phyloP scores from a whole-genome alignment of 768 basidiomycete genomes.

The Kwoniella mangroviensis region DNA sequence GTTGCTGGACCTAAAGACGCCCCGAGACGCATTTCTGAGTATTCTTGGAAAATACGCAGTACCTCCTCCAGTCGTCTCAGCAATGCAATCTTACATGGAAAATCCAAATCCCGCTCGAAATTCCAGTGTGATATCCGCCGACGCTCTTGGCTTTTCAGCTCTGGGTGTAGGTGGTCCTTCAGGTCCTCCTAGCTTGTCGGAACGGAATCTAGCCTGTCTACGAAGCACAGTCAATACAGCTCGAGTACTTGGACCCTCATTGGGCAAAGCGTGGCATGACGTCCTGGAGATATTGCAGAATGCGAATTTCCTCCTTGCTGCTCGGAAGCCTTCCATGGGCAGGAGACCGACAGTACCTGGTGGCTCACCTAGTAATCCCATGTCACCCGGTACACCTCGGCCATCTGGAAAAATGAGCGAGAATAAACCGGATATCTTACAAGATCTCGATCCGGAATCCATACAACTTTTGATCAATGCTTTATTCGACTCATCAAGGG shows the following conservation, averaged over 20 bases:
- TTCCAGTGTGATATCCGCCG: slow-evolving; percentile 46
- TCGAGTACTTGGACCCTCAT: slow-evolving; percentile 77
- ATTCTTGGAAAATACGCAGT: slow-evolving; percentile 89
- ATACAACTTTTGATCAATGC: slow-evolving; percentile 75
- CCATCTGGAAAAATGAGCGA: slow-evolving; percentile 14
- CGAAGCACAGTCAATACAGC: slow-evolving; percentile 79
- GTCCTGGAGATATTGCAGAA: slow-evolving; percentile 91
- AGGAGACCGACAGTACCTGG: slow-evolving; percentile 26
- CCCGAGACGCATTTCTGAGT: slow-evolving; percentile 90
- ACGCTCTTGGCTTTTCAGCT: slow-evolving; percentile 55
- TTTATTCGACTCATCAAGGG: slow-evolving; percentile 83
- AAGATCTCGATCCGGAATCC: slow-evolving; percentile 62
- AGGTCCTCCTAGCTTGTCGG: slow-evolving; percentile 75
- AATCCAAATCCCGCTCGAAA: slow-evolving; percentile 34
- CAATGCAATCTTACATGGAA: slow-evolving; percentile 66
- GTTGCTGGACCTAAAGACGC: slow-evolving; percentile 81
- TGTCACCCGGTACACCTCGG: slow-evolving; percentile 26
- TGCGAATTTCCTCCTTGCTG: slow-evolving; percentile 80
- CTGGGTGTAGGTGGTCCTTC: slow-evolving; percentile 28
- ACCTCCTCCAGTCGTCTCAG: slow-evolving; percentile 85
- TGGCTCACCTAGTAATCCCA: slow-evolving; percentile 31
- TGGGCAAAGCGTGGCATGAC: slow-evolving; percentile 90
- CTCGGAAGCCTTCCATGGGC: slow-evolving; percentile 27
- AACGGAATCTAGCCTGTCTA: slow-evolving; percentile 87
- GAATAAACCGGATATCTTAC: slow-evolving; percentile 34